Conservation (phyloP, 805 yeast genomes). For the Starmerella floricola region DNA sequence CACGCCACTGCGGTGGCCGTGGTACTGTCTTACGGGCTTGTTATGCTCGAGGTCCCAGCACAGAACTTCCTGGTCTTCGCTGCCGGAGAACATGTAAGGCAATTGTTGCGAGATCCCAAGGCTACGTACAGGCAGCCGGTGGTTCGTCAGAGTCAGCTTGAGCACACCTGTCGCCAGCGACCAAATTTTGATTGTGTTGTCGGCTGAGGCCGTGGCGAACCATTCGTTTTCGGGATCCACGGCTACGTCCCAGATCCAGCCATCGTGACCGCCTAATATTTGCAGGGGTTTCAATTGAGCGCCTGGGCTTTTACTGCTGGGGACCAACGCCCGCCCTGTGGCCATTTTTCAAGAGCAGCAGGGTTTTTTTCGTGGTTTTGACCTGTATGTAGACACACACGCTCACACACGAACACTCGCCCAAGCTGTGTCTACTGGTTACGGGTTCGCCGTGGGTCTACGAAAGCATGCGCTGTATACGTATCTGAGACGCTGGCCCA, state of each 20-base stretch:
- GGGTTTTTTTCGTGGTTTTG: too few relatives aligned
- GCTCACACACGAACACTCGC: too few relatives aligned
- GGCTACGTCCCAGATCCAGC: conserved; percentile 78
- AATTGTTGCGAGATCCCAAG: conserved; percentile 58
- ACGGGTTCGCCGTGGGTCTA: too few relatives aligned
- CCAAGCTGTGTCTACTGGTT: too few relatives aligned
- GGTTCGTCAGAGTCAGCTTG: conserved; percentile 75
- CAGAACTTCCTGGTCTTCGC: conserved; percentile 84
- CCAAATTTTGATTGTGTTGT: conserved; percentile 84
- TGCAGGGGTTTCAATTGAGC: not conserved
- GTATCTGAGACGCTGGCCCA: too few relatives aligned
- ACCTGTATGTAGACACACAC: too few relatives aligned
- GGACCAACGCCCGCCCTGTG: too few relatives aligned
- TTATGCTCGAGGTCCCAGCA: conserved; percentile 95
- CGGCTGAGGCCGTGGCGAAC: conserved; percentile 87
- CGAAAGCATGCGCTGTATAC: too few relatives aligned
- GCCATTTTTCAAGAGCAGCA: too few relatives aligned
- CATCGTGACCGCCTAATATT: conserved; percentile 77
- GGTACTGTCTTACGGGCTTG: conserved; percentile 69
- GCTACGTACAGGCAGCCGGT: conserved; percentile 77
- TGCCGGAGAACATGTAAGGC: conserved; percentile 82
- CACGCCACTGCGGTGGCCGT: conserved; percentile 88
- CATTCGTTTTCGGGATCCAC: conserved; percentile 81
- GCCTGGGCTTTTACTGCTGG: too few relatives aligned
- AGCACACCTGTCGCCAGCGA: conserved; percentile 61